Conservation (phyloP, 345 rosid species). For the Syzygium aromaticum region DNA sequence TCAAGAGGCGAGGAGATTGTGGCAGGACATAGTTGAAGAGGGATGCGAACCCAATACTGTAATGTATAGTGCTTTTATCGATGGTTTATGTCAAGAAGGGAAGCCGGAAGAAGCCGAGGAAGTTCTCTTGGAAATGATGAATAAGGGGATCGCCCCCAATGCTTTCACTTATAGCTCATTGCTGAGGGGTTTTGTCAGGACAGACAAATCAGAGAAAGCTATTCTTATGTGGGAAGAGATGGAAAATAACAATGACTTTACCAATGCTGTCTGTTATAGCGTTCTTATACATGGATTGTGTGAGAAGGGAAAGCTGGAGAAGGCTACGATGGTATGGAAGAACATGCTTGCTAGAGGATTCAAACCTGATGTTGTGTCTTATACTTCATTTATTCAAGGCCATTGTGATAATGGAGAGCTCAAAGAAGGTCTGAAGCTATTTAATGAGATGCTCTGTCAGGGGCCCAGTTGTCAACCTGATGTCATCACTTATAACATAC, state of each 20-base stretch:
- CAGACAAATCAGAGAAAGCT: conserved; percentile 52
- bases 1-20: conserved; percentile 53
- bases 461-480: conserved; percentile 72
- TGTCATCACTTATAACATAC: conserved; percentile 79
- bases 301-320: conserved; percentile 46
- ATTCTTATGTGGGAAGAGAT: conserved; percentile 69
- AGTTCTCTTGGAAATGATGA: conserved; percentile 45
- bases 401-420: conserved; percentile 52
- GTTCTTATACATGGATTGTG: conserved; percentile 75
- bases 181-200: conserved; percentile 71
- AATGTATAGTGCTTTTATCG: conserved; percentile 63
- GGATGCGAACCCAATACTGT: conserved; percentile 47
- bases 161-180: conserved; percentile 81
- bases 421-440: conserved; percentile 66
- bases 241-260: conserved; percentile 22
- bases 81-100: conserved; percentile 71
- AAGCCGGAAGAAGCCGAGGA: conserved; percentile 57
- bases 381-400: conserved; percentile 84
- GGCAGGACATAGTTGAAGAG: conserved; percentile 51
- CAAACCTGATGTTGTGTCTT: conserved; percentile 72
- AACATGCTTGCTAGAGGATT: conserved; percentile 61
- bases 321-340: conserved; percentile 72
- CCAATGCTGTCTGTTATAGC: conserved; percentile 60
- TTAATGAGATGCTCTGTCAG: conserved; percentile 78
- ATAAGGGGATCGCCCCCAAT: conserved; percentile 58